Evolutionary conservation across 2,329 filamentous ascomycete genomes (phyloP).

Genomic region (Colletotrichum tabaci): DNA sequence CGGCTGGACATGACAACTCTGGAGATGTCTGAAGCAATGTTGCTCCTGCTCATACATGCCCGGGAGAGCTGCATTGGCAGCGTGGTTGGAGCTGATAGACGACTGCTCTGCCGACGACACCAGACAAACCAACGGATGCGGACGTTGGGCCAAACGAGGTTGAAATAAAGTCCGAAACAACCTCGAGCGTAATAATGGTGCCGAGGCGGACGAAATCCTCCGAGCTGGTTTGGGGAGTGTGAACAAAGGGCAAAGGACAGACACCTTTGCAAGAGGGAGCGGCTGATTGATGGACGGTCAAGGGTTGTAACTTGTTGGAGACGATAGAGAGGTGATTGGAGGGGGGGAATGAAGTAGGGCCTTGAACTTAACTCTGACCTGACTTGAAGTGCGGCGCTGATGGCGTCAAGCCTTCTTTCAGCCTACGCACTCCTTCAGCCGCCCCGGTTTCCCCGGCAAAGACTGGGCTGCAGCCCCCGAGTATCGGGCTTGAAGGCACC

Average conservation of each 20-base stretch:
- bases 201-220: neutral
- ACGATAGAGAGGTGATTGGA: neutral
- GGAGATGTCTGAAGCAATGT: constrained; percentile 2
- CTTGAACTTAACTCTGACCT: constrained; percentile 3
- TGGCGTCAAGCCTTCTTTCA: constrained; percentile 6
- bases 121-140: neutral
- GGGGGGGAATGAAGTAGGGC: constrained; percentile 1
- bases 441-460: neutral
- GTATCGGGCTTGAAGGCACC: neutral
- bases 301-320: neutral
- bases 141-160: neutral
- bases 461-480: neutral
- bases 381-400: neutral
- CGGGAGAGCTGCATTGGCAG: constrained; percentile 9
- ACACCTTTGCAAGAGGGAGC: neutral
- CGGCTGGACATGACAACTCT: neutral
- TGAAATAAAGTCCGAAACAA: constrained; percentile 12
- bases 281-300: neutral
- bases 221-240: neutral
- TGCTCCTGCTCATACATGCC: constrained; percentile 20
- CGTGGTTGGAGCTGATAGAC: neutral
- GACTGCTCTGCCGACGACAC: neutral
- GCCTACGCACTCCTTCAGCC: neutral
- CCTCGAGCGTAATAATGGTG: too few relatives aligned
- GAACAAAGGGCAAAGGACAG: neutral